Conservation (phyloP, 805 yeast genomes). For the Zygoascus biomembranicola region DNA sequence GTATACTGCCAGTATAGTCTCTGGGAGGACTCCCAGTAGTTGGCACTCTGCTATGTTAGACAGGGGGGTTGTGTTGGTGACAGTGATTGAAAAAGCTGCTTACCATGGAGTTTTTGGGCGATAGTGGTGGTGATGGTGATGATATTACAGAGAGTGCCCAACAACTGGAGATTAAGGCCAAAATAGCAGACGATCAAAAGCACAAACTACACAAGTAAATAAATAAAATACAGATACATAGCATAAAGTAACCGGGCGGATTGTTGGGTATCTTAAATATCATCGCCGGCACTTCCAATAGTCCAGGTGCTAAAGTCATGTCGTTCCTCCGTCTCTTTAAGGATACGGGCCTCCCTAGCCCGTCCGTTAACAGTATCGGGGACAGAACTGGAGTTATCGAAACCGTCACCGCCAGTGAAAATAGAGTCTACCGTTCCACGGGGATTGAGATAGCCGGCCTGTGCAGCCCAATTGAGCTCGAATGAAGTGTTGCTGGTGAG, state of each 20-base stretch:
- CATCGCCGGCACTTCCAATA: neutral
- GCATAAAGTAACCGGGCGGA: too few species aligned
- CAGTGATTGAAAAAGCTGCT: too few species aligned
- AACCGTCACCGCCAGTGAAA: constrained; percentile 62
- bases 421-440: constrained; percentile 69
- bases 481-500: constrained; percentile 49
- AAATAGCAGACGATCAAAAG: too few species aligned
- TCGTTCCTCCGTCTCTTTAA: constrained; percentile 12
- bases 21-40: constrained; percentile 83
- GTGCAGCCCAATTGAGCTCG: constrained; percentile 47
- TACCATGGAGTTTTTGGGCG: too few species aligned
- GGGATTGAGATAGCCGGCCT: constrained; percentile 53
- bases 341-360: neutral
- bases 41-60: constrained; percentile 51
- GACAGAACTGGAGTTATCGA: constrained; percentile 7
- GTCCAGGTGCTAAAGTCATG: constrained; percentile 11
- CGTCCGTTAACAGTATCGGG: neutral
- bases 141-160: too few species aligned
- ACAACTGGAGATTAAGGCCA: too few species aligned
- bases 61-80: neutral
- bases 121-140: too few species aligned
- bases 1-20: constrained; percentile 74
- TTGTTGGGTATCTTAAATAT: neutral
- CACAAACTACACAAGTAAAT: too few species aligned
- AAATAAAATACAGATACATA: too few species aligned